Evolutionary conservation across 2,329 filamentous ascomycete genomes (phyloP).

Genomic region (Phialophora verrucosa): DNA sequence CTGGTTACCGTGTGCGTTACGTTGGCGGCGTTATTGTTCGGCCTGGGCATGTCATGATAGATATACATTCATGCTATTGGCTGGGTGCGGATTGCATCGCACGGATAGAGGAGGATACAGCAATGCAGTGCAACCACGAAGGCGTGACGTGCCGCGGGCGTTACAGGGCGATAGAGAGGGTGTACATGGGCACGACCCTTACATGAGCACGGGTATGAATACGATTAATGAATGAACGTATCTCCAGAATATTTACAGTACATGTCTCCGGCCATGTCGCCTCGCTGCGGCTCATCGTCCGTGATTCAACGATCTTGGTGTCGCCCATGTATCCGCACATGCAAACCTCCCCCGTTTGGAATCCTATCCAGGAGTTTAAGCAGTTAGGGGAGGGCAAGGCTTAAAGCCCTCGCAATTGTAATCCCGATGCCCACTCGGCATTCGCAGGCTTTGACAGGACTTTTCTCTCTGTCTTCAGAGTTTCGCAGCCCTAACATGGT

Average conservation of each 20-base stretch:
- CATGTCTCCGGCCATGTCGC: neutral
- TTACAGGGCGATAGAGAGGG: neutral
- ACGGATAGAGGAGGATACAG: neutral
- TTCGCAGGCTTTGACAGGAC: too few relatives aligned
- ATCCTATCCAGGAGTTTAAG: too few relatives aligned
- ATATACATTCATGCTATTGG: neutral
- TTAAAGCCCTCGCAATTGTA: too few relatives aligned
- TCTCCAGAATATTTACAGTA: neutral
- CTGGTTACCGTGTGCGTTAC: conserved; percentile 29
- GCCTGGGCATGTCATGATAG: conserved; percentile 31
- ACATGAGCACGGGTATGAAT: neutral
- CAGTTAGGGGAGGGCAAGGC: too few relatives aligned
- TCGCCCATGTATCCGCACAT: neutral
- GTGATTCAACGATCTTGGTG: neutral
- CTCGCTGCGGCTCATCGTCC: neutral
- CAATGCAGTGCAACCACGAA: neutral
- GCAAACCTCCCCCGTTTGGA: too few relatives aligned
- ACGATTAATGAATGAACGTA: neutral
- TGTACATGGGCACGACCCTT: neutral
- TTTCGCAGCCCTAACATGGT: too few relatives aligned
- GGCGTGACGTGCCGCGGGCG: neutral
- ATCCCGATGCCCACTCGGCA: too few relatives aligned
- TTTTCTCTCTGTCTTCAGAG: too few relatives aligned
- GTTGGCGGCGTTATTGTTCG: conserved; percentile 33
- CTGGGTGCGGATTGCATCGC: neutral